Evolutionary conservation across 495 filamentous ascomycete species (phyloP).

Genomic region (Usnea hakonensis): DNA sequence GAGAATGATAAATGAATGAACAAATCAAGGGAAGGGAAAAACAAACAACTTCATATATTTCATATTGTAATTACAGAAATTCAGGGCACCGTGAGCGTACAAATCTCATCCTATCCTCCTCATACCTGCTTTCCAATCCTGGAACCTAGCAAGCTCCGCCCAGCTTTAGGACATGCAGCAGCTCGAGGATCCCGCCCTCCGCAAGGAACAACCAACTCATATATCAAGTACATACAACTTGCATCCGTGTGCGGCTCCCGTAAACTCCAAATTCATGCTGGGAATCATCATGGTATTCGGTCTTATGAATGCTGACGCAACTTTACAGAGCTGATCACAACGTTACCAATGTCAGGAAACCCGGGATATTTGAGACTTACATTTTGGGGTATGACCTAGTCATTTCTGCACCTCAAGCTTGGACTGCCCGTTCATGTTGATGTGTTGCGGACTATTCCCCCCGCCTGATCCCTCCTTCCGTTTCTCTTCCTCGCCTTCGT

Average conservation of each 20-base stretch:
- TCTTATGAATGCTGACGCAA: not conserved
- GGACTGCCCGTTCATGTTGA: slow-evolving; percentile 25
- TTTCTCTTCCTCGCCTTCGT: slow-evolving; percentile 78
- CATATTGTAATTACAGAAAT: not conserved
- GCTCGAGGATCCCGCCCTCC: not conserved
- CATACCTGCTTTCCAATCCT: not conserved
- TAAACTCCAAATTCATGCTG: not conserved
- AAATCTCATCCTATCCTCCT: not conserved
- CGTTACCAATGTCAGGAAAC: not conserved
- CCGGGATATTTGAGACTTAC: not conserved
- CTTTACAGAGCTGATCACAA: not conserved
- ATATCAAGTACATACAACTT: not conserved
- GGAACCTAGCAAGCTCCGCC: not conserved
- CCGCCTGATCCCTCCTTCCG: slow-evolving; percentile 46
- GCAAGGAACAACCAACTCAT: not conserved
- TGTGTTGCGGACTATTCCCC: slow-evolving; percentile 36
- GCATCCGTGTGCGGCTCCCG: not conserved
- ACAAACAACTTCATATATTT: not conserved
- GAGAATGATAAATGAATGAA: too few species aligned
- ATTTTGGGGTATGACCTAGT: not conserved
- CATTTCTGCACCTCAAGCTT: slow-evolving; percentile 23
- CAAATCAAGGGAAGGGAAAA: too few species aligned
- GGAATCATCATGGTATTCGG: not conserved
- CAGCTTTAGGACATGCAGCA: not conserved
- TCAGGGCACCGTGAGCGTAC: not conserved